Conservation (phyloP, 352 stramenopile genomes). For the Pythium aristosporum region DNA sequence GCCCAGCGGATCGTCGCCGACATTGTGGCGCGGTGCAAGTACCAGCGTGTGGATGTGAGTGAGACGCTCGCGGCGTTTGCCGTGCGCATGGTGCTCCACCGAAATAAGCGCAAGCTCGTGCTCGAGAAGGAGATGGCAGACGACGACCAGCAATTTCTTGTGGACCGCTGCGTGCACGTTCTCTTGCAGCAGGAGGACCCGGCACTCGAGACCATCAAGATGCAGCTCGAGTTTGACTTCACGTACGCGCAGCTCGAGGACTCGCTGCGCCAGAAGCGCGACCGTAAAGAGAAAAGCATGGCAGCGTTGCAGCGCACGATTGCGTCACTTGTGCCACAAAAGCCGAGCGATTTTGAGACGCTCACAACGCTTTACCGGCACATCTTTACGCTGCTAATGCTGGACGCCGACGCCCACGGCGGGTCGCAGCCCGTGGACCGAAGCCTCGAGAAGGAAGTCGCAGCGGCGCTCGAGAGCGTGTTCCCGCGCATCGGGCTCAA, state of each 20-base stretch:
- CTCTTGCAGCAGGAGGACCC: slow-evolving; percentile 79
- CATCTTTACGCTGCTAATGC: slow-evolving; percentile 82
- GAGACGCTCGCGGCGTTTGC: slow-evolving; percentile 90
- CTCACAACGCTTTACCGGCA: slow-evolving; percentile 91
- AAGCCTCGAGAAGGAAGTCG: slow-evolving; percentile 82
- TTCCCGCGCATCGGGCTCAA: slow-evolving; percentile 94
- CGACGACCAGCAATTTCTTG: slow-evolving; percentile 73
- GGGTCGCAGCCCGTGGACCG: slow-evolving; percentile 45
- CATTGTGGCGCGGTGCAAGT: slow-evolving; percentile 73
- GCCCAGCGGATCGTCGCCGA: slow-evolving; percentile 65
- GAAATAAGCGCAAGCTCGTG: slow-evolving; percentile 59
- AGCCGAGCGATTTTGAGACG: slow-evolving; percentile 87
- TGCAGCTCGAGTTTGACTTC: slow-evolving; percentile 94
- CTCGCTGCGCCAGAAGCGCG: slow-evolving; percentile 52
- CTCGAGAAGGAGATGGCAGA: slow-evolving; percentile 71
- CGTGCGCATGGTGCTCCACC: slow-evolving; percentile 64
- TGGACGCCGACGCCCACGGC: slow-evolving; percentile 44
- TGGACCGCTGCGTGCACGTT: slow-evolving; percentile 73
- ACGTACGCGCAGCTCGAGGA: slow-evolving; percentile 87
- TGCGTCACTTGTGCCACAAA: slow-evolving; percentile 64
- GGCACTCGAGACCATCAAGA: slow-evolving; percentile 91
- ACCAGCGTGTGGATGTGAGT: slow-evolving; percentile 75
- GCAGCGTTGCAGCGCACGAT: slow-evolving; percentile 76
- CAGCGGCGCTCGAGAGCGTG: slow-evolving; percentile 91
- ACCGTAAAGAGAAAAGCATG: slow-evolving; percentile 59